These are phyloP conservation scores for Aspergillus aculeatinus DNA, from an alignment of 2,329 filamentous ascomycete genomes.

Conservation along the genomic window DNA sequence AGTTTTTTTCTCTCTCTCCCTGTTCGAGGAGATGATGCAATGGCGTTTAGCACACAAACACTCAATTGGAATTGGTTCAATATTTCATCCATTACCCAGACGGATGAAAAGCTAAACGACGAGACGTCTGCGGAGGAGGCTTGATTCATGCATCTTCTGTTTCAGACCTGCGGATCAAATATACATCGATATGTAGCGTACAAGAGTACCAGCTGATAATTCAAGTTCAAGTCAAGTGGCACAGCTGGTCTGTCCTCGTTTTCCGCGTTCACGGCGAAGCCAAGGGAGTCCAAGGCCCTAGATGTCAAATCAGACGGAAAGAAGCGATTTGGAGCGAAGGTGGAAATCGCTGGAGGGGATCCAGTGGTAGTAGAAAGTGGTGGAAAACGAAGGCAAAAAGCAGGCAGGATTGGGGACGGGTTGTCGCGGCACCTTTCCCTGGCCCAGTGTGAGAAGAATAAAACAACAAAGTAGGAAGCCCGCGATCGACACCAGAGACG, in stretches of 20 bases:
- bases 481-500: constrained; percentile 21
- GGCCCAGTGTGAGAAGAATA: neutral
- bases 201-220: constrained; percentile 8
- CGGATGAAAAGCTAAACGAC: neutral
- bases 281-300: neutral
- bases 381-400: neutral
- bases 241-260: neutral
- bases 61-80: constrained; percentile 1
- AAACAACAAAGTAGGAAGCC: constrained; percentile 2
- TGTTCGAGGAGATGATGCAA: constrained; percentile 15
- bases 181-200: constrained; percentile 19
- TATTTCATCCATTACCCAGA: neutral
- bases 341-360: neutral
- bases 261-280: neutral
- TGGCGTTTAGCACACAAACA: constrained; percentile 20
- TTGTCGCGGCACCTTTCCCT: neutral
- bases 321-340: neutral
- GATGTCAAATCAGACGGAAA: neutral
- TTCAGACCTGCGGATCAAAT: constrained; percentile 13
- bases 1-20: constrained; percentile 1
- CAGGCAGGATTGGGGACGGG: neutral
- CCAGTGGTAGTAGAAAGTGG: neutral
- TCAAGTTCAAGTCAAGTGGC: neutral
- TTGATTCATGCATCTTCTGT: neutral
- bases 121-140: neutral